Percentiles rank a stretch among this genome's conserved stretches.
These are phyloP conservation scores for Fagopyrum esculentum DNA, from an alignment of 148 eudicot species.

Conservation along the genomic window DNA sequence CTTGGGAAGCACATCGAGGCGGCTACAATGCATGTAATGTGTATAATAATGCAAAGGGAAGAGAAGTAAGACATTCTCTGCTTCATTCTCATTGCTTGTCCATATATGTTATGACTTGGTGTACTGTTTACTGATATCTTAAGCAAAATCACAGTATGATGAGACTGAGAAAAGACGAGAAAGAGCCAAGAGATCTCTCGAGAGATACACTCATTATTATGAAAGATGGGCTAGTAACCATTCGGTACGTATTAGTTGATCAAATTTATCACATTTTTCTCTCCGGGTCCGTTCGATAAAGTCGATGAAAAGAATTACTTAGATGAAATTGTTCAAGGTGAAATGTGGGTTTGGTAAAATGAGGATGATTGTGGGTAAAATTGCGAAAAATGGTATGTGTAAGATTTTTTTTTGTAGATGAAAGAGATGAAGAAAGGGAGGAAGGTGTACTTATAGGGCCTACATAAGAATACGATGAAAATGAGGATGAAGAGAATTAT, in stretches of 20 bases:
- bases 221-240: slow-evolving; percentile 96
- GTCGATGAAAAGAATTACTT: too few relatives aligned
- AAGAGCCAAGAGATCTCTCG: slow-evolving; percentile 88
- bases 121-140: slow-evolving; percentile 8
- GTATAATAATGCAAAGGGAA: slow-evolving; percentile 79
- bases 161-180: slow-evolving; percentile 85
- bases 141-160: slow-evolving; percentile 42
- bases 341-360: too few relatives aligned
- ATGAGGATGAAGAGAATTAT: too few relatives aligned
- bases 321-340: too few relatives aligned
- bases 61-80: slow-evolving; percentile 34
- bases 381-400: not conserved
- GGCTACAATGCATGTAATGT: slow-evolving; percentile 93
- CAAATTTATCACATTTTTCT: not conserved
- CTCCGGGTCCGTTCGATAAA: too few relatives aligned
- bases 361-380: too few relatives aligned
- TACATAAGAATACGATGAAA: too few relatives aligned
- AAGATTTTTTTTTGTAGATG: not conserved
- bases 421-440: not conserved
- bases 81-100: not conserved
- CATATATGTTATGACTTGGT: not conserved
- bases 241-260: slow-evolving; percentile 38
- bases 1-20: slow-evolving; percentile 86
- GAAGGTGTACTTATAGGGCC: too few relatives aligned
- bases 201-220: slow-evolving; percentile 90